Base-by-base conservation (phyloP, 2,329 filamentous ascomycete species). In the Colletotrichum brevisporum region DNA sequence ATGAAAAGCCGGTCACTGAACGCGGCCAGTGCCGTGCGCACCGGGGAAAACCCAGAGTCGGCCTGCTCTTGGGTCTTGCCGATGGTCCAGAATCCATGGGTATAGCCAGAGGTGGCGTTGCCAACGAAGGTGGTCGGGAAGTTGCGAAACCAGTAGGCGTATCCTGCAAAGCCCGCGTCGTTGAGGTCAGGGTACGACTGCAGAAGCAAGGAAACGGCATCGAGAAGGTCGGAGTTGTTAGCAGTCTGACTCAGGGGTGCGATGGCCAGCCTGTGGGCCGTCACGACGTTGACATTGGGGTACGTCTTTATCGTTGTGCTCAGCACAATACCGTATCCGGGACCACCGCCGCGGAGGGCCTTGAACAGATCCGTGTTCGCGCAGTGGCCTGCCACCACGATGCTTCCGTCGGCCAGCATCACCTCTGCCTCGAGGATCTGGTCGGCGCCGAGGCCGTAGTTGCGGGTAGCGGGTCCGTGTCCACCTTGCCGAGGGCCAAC, bases 261-360 rank as follows among this genome's bases (percentile, higher is more conserved):
- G 10, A 36, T 36, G 31, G 31, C 8, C 31, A 36, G 31, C 31
- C 10, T 36, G 9, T 36, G 31, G 31, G 73, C 70, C 0, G 75
- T 72, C 59, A 75, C 69, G 52, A 73, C 57, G 48, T 74, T 65
- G 57, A 75, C 75, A 62, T 85, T 82, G 0, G 80, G 77, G 74
- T 89, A 81, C 1, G 84, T 81, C 71, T 85, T 86, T 39, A 85
- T 78, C 0, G 86, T 90, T 74, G 89, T 81, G 2, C 84, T 86
- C 15, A 83, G 75, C 1, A 91, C 86, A 1, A 90, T 80, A 1
- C 82, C 89, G 72, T 86, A 91, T 1, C 65, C 53, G 10, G 65
- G 65, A 0, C 81, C 81, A 2, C 82, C 83, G 0, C 82, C 83
- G 1, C 79, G 73, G 16, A 84, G 74, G 3, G 83, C 82, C 50